A percentile compares a stretch with the other conserved stretches of the same genome.
These are phyloP conservation scores for Pseudozyma tsukubaensis DNA, from an alignment of 1,284 basidiomycete genomes.

Conservation along the genomic window DNA sequence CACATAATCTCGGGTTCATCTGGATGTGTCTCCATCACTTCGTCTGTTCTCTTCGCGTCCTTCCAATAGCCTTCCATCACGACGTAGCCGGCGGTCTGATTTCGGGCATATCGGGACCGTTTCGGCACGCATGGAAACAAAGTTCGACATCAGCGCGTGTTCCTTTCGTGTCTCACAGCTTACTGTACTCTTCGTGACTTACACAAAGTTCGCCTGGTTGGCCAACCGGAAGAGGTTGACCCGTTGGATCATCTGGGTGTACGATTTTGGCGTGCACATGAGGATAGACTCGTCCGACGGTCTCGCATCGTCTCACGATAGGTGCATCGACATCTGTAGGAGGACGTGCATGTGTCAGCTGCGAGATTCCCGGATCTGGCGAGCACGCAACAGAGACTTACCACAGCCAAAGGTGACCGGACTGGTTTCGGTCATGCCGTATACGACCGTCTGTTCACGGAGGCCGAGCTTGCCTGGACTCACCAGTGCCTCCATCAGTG, in stretches of 20 bases:
- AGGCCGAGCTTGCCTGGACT: slow-evolving; percentile 70
- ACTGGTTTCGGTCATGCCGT: slow-evolving; percentile 70
- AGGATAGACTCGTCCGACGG: slow-evolving; percentile 80
- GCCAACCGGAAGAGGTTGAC: slow-evolving; percentile 59
- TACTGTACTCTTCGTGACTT: slow-evolving; percentile 5
- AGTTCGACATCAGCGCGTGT: slow-evolving; percentile 7
- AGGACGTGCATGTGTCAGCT: background rate
- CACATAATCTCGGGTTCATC: slow-evolving; percentile 73
- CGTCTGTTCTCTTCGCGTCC: slow-evolving; percentile 77
- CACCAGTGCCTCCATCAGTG: slow-evolving; percentile 74
- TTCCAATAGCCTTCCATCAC: slow-evolving; percentile 86
- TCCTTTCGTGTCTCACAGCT: background rate
- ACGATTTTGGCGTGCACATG: slow-evolving; percentile 83
- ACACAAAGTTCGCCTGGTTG: slow-evolving; percentile 78
- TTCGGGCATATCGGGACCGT: slow-evolving; percentile 10
- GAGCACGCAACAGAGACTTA: slow-evolving; percentile 14
- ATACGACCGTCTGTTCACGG: slow-evolving; percentile 77
- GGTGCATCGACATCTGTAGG: slow-evolving; percentile 72
- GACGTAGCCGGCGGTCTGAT: slow-evolving; percentile 76
- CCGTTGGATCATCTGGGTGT: slow-evolving; percentile 72
- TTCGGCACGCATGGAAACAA: slow-evolving; percentile 10
- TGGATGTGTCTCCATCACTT: slow-evolving; percentile 74
- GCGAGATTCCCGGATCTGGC: too few relatives aligned
- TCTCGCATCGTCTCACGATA: slow-evolving; percentile 80
- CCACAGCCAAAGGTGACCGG: slow-evolving; percentile 80